Base-by-base conservation (phyloP, 768 basidiomycete species). In the Podaxis pistillaris region DNA sequence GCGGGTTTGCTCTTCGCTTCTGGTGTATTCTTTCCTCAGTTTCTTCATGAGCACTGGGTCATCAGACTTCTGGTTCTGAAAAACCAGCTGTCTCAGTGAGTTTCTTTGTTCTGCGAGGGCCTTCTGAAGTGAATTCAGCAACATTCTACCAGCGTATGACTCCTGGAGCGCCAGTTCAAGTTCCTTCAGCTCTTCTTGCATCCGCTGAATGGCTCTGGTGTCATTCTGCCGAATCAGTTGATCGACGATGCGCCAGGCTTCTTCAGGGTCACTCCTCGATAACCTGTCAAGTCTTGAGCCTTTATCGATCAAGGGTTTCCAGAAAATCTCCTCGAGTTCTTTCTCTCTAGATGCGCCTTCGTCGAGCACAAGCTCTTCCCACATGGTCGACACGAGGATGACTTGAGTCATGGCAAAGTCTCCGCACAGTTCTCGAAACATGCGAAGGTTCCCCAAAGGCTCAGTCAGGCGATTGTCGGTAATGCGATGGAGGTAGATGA, bases 291-390 rank as follows among this genome's bases (percentile, higher is more conserved):
- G 17, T n/a, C 55, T 62, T 28, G 61, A 56, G 36, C 67, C 66
- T 26, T 60, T 40, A 5, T 64, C 63, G 12, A 70, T 56, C n/a
- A 69, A 57, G n/a, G 58, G 56, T 24, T 50, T 62, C 66, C 66
- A 71, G 56, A 64, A 69, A 2, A 58, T 51, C 9, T 64, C 53
- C 30, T 61, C 38, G n/a, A 68, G 65, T 37, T 68, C 63, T 22
- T 46, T 36, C 37, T 69, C 66, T 24, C 68, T 60, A 19, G 15
- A 7, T 22, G 38, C 41, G 4, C 57, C 67, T 12, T 63, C 56
- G 2, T 50, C 36, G n/a, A 26, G 1, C 4, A 50, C 36, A 2
- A 62, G 46, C 17, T 56, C 47, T 2, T 56, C 46, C 66, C 66
- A 67, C 53, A 62, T 60, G 5, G 66, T 63, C 7, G 64, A 56